Evolutionary conservation across 2,329 filamentous ascomycete species (phyloP).

Genomic region (Aspergillus hiratsukae): DNA sequence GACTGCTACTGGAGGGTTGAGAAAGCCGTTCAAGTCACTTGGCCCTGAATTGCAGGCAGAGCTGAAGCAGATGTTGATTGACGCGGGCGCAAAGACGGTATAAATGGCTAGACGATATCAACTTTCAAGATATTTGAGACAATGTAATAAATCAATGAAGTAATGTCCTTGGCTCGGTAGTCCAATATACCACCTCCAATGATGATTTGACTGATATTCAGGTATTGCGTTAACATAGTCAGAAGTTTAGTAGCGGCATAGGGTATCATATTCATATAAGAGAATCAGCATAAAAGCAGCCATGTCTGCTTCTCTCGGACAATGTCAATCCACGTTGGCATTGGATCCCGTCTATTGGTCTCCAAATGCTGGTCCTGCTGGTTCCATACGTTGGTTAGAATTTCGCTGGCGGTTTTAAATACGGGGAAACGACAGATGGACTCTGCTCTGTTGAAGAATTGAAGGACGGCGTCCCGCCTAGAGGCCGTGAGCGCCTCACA

Average conservation of each 20-base stretch:
- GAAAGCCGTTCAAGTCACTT: conserved; percentile 22
- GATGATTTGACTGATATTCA: too few species aligned
- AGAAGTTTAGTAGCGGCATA: background rate
- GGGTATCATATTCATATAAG: background rate
- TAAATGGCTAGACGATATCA: conserved; percentile 2
- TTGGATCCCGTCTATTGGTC: conserved; percentile 15
- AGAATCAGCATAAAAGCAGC: conserved; percentile 24
- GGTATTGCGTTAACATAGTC: too few species aligned
- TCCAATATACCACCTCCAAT: too few species aligned
- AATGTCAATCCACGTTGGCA: conserved; percentile 28
- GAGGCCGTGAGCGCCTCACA: conserved; percentile 30
- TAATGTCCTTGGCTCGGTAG: too few species aligned
- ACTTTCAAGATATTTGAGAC: too few species aligned
- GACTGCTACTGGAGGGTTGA: too few species aligned
- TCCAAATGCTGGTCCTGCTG: conserved; percentile 24
- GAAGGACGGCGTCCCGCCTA: conserved; percentile 18
- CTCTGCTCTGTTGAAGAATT: conserved; percentile 23
- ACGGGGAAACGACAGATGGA: conserved; percentile 20
- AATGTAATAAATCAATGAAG: too few species aligned
- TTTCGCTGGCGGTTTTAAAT: conserved; percentile 21
- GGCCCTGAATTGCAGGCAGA: conserved; percentile 33
- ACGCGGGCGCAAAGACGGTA: conserved; percentile 37
- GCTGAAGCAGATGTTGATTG: conserved; percentile 34
- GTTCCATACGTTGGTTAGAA: conserved; percentile 26
- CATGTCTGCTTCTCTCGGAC: conserved; percentile 21